Base-by-base conservation (phyloP, 257 asterid genomes). In the Lantana camara region DNA sequence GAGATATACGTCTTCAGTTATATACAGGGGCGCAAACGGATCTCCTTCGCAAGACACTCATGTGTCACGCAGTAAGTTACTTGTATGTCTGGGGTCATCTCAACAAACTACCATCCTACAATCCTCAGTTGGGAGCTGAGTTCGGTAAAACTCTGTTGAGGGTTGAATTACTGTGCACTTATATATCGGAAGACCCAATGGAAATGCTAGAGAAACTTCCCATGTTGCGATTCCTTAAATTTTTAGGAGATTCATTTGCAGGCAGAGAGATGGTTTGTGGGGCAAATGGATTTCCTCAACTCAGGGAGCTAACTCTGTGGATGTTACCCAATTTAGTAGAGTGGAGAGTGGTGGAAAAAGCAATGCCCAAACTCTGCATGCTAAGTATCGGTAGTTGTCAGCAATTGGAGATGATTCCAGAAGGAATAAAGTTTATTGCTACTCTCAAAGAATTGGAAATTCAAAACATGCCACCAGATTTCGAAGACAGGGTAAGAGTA, bases 301-400 rank as follows among this genome's bases (percentile, higher is more conserved):
- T n/a, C n/a, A n/a, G n/a, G n/a, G 0, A 3, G 3, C 55, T 73
- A n/a, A 0, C 0, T 0, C 12, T 60, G 0, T 0, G n/a, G 0
- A 2, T 0, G 2, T 29, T 57, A 46, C 4, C 13, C 0, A 38
- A 30, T 30, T 30, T 30, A 30, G 35, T 30, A 3, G 35, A 30
- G 7, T 30, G 35, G 35, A 30, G 4, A 9, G 70, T 73, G 64
- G 78, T 66, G 0, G 17, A 66, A 20, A 62, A 60, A 1, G 59
- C 70, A 3, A 46, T 67, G 66, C 56, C 42, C 34, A 46, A 67
- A 1, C 57, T 71, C 4, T 49, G 20, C 13, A 5, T 0, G 13
- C 21, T 73, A 11, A 0, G 1, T 3, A 66, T 66, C n/a, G 1
- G 1, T 0, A 1, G 1, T 0, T 60, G 78, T 24, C 1, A 2